phyloP scores from a whole-genome alignment of 371 early-diverging fungal genomes.

The Syncephalis plumigaleata region DNA sequence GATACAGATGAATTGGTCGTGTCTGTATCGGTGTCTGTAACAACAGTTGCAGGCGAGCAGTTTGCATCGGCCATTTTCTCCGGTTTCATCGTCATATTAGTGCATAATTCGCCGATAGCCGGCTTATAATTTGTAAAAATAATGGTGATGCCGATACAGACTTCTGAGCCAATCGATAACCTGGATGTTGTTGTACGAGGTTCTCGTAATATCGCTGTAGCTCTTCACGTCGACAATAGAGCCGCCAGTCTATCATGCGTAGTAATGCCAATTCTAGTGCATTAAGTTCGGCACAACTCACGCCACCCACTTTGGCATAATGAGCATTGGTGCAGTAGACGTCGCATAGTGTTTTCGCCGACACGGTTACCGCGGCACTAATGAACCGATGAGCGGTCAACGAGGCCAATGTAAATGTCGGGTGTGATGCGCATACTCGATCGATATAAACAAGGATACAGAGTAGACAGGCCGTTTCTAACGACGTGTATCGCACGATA shows the following conservation, averaged over 20 bases:
- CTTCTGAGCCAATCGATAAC: constrained; percentile 4
- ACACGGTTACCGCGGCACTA: constrained; percentile 78
- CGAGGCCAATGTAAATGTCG: constrained; percentile 77
- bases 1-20: too few species aligned
- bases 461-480: constrained; percentile 75
- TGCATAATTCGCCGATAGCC: too few species aligned
- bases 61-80: too few species aligned
- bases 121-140: too few species aligned
- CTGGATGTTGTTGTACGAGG: constrained; percentile 51
- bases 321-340: constrained; percentile 73
- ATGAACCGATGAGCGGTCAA: constrained; percentile 89
- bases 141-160: too few species aligned
- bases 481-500: constrained; percentile 75
- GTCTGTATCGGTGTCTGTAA: too few species aligned
- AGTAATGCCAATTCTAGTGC: constrained; percentile 87
- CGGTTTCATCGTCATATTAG: too few species aligned
- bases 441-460: constrained; percentile 86
- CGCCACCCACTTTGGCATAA: constrained; percentile 89
- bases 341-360: constrained; percentile 75
- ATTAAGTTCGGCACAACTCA: constrained; percentile 83
- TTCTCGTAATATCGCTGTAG: constrained; percentile 78
- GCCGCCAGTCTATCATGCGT: constrained; percentile 73
- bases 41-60: too few species aligned
- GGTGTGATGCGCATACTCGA: constrained; percentile 57
- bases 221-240: constrained; percentile 48